Conservation (phyloP, 78 protist genomes). For the Bodo saltans region DNA sequence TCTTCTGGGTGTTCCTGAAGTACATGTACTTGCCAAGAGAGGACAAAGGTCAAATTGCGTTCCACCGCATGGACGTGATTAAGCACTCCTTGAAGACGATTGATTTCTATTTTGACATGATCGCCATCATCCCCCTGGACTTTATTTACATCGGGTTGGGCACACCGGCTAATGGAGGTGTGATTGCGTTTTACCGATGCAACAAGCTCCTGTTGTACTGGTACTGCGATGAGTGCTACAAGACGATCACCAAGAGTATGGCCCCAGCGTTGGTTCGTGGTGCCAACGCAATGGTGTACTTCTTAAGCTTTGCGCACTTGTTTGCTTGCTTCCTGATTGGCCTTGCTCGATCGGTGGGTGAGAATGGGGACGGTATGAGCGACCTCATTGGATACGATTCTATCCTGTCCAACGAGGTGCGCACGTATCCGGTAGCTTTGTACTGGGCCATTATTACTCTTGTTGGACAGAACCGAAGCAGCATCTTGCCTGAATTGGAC, state of each 20-base stretch:
- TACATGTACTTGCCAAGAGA: slow-evolving; percentile 6
- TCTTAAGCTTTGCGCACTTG: neutral
- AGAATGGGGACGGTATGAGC: neutral
- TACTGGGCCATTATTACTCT: slow-evolving; percentile 1
- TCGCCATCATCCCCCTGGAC: neutral
- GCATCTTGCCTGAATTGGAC: neutral
- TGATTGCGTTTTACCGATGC: neutral
- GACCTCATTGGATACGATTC: neutral
- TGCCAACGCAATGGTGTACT: neutral
- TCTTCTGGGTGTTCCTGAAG: neutral
- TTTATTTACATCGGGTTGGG: slow-evolving; percentile 1
- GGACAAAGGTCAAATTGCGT: neutral
- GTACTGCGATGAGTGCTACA: neutral
- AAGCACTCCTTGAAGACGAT: neutral
- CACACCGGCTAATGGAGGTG: too few relatives aligned
- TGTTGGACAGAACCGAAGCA: neutral
- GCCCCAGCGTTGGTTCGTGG: neutral
- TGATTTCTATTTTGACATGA: neutral
- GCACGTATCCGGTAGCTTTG: neutral
- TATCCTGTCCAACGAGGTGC: neutral
- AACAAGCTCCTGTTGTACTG: neutral
- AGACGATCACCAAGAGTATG: neutral
- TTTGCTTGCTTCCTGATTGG: neutral
- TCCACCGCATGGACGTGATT: neutral
- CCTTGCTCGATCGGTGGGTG: neutral